These are phyloP conservation scores for Rhazya stricta DNA, from an alignment of 257 asterid species.

Conservation along the genomic window DNA sequence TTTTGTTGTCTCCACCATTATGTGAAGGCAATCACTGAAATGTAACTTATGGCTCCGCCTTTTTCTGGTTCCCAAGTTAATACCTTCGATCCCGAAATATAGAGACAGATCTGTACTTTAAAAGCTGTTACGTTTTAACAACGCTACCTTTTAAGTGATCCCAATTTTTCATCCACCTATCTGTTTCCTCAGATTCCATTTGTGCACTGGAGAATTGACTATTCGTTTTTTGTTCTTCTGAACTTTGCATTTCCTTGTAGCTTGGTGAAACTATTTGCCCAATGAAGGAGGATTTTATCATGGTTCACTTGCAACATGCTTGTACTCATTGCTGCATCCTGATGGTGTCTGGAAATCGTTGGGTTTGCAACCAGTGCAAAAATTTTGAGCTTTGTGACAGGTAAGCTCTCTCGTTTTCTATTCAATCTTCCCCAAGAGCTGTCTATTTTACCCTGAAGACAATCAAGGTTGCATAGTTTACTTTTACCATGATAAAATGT, in stretches of 20 bases:
- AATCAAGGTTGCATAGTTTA: background rate
- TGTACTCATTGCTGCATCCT: slow-evolving; percentile 88
- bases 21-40: background rate
- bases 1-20: background rate
- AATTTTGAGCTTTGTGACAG: slow-evolving; percentile 81
- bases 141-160: background rate
- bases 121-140: background rate
- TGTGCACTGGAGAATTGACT: background rate
- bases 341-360: slow-evolving; percentile 82
- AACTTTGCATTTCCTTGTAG: slow-evolving; percentile 36
- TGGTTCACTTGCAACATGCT: slow-evolving; percentile 93
- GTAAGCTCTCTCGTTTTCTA: slow-evolving; percentile 37
- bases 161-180: background rate
- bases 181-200: background rate
- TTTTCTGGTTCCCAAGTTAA: background rate
- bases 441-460: background rate
- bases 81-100: background rate
- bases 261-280: slow-evolving; percentile 94
- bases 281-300: slow-evolving; percentile 97
- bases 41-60: background rate
- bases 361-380: slow-evolving; percentile 89
- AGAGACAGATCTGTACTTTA: background rate
- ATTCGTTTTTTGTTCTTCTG: slow-evolving; percentile 15
- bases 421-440: slow-evolving; percentile 11
- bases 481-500: background rate